These are phyloP conservation scores for Solanum pinnatisectum DNA, from an alignment of 257 asterid genomes.

Conservation along the genomic window DNA sequence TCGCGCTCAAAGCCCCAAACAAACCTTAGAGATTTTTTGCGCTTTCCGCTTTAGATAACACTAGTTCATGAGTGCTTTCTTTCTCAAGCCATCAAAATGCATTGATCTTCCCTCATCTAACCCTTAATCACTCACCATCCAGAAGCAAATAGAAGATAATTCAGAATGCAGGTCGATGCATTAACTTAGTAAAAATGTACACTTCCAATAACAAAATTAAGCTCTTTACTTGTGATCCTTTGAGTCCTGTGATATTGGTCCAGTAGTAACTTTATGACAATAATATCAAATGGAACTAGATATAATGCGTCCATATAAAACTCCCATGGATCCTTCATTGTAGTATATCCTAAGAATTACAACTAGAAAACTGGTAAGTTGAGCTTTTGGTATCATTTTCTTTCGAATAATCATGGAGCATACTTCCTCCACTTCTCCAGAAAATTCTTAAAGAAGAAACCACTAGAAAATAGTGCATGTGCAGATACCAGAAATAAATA, in stretches of 20 bases:
- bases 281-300: background rate
- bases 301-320: background rate
- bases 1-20: background rate
- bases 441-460: slow-evolving; percentile 3
- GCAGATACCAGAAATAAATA: background rate
- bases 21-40: background rate
- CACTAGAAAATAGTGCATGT: background rate
- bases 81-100: background rate
- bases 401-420: background rate
- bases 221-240: background rate
- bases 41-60: background rate
- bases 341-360: background rate
- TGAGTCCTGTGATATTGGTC: background rate
- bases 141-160: background rate
- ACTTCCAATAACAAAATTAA: background rate
- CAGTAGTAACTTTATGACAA: background rate
- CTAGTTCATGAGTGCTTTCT: background rate
- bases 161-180: background rate
- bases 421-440: slow-evolving; percentile 3
- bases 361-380: background rate
- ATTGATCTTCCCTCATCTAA: background rate
- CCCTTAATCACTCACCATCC: background rate
- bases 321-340: background rate
- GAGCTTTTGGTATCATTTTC: background rate
- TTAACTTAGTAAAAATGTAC: background rate